Evolutionary conservation across 202 grass and related monocot genomes (phyloP).

Genomic region (Cymbopogon flexuosus): DNA sequence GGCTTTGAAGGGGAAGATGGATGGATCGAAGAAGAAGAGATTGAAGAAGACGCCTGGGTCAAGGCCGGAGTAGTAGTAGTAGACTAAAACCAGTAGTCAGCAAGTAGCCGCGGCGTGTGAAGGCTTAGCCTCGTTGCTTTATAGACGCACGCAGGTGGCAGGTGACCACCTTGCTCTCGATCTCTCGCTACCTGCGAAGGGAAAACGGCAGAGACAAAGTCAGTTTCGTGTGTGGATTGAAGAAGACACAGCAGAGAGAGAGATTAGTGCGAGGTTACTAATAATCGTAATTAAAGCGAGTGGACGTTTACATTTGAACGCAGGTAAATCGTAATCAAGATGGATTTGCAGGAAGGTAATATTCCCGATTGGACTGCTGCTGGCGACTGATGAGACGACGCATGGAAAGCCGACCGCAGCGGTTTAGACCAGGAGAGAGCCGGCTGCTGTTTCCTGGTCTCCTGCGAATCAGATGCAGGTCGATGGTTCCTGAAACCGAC

Average conservation of each 20-base stretch:
- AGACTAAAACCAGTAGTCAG: not conserved
- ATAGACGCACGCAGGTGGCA: constrained; percentile 10
- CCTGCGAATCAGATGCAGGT: constrained; percentile 22
- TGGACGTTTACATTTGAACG: constrained; percentile 34
- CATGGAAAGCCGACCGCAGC: not conserved
- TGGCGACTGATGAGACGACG: not conserved
- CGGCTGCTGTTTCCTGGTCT: constrained; percentile 12
- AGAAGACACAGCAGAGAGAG: not conserved
- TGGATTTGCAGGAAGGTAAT: not conserved
- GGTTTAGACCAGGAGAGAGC: constrained; percentile 1
- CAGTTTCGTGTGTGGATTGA: constrained; percentile 52
- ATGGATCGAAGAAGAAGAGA: too few relatives aligned
- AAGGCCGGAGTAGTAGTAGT: not conserved
- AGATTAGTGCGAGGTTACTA: not conserved
- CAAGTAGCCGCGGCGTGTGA: not conserved
- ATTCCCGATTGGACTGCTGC: constrained; percentile 9
- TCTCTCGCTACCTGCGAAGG: not conserved
- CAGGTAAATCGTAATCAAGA: not conserved
- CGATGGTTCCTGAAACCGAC: constrained; percentile 26
- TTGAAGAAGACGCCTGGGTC: not conserved
- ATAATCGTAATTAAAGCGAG: constrained; percentile 4
- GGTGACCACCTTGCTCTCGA: not conserved
- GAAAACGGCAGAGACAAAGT: constrained; percentile 17
- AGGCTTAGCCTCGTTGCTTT: constrained; percentile 6
- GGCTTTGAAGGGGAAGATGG: not conserved